Conservation (phyloP, 768 basidiomycete species). For the Mycena capillaripes region DNA sequence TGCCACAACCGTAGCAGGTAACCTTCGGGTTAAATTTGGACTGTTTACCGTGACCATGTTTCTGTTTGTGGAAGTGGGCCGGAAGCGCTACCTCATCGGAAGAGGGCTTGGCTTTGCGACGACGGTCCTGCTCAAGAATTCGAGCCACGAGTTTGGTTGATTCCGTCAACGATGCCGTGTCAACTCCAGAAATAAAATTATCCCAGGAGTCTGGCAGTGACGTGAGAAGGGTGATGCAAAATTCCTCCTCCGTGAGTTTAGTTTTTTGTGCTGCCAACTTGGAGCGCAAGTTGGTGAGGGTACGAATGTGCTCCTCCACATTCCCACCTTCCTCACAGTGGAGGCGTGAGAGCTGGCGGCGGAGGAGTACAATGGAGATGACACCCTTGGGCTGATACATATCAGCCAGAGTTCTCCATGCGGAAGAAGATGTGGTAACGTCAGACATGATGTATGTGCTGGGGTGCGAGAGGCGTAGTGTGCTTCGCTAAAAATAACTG, state of each 20-base stretch:
- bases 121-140: constrained; percentile 42
- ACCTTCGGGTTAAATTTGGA: constrained; percentile 16
- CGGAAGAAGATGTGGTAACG: constrained; percentile 27
- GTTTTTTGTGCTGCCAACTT: constrained; percentile 39
- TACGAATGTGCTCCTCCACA: constrained; percentile 48
- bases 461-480: constrained; percentile 16
- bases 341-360: constrained; percentile 4
- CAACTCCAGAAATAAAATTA: constrained; percentile 41
- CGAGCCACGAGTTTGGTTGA: constrained; percentile 40
- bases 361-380: constrained; percentile 4
- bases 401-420: constrained; percentile 45
- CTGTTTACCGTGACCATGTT: constrained; percentile 6
- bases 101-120: constrained; percentile 24
- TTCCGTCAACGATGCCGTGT: constrained; percentile 37
- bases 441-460: constrained; percentile 31
- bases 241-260: constrained; percentile 45
- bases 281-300: constrained; percentile 41
- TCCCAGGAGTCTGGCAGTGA: constrained; percentile 37
- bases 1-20: too few species aligned
- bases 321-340: constrained; percentile 8
- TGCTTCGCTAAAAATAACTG: constrained; percentile 9
- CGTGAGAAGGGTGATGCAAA: constrained; percentile 46
- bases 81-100: too few species aligned
- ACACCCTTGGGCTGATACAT: constrained; percentile 30
- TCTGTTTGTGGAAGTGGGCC: not conserved